Conservation (phyloP, 306 rosid genomes). For the Corylus avellana region DNA sequence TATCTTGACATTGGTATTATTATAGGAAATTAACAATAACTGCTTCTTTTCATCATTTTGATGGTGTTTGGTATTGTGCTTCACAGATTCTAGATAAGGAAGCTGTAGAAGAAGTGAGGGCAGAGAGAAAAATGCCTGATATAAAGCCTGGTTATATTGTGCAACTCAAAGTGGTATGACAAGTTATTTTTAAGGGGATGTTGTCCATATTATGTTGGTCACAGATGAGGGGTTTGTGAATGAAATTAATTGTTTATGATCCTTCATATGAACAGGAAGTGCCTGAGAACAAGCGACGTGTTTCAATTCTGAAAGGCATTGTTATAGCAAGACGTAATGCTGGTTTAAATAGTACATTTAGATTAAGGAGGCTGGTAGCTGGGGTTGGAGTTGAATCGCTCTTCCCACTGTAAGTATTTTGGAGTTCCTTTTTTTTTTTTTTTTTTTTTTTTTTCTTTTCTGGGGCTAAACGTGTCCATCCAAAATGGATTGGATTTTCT, state of each 20-base stretch:
- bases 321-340: constrained; percentile 94
- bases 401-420: constrained; percentile 64
- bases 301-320: constrained; percentile 80
- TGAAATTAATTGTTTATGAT: constrained; percentile 1
- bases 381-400: constrained; percentile 90
- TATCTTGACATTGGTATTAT: constrained; percentile 7
- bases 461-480: not conserved
- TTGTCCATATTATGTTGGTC: constrained; percentile 1
- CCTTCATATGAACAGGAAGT: constrained; percentile 64
- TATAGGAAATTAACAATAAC: not conserved
- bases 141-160: constrained; percentile 89
- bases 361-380: constrained; percentile 85
- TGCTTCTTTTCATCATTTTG: constrained; percentile 16
- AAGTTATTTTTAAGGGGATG: constrained; percentile 15
- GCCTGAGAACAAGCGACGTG: constrained; percentile 93
- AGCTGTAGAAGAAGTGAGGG: constrained; percentile 72
- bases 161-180: constrained; percentile 93
- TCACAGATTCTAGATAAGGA: constrained; percentile 91
- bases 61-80: constrained; percentile 23
- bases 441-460: not conserved
- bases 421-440: not conserved
- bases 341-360: constrained; percentile 77
- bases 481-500: not conserved
- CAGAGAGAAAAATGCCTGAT: constrained; percentile 73
- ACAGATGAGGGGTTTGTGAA: constrained; percentile 7